Base-by-base conservation (phyloP, 2,329 filamentous ascomycete species). In the Beauveria pseudobassiana region DNA sequence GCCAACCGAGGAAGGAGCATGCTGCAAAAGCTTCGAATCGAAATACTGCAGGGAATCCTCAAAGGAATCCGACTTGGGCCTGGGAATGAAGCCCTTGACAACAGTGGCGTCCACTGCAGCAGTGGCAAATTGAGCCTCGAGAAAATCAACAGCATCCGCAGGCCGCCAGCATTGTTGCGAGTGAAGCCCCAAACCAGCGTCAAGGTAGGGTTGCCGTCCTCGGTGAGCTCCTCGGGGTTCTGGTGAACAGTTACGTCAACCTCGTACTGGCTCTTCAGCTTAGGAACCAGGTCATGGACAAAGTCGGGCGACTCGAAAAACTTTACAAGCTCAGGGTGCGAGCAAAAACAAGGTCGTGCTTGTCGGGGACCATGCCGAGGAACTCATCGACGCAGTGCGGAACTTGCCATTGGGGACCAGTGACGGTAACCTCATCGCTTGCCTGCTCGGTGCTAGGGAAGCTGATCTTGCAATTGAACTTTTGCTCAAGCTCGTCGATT, bases 401-500 rank as follows among this genome's bases (percentile, higher is more conserved):
- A 42, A 99, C 93, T 81, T 98, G 95, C 84, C 96, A 99, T 78
- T 98, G 93, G 55, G 95, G 95, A 5, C 95, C 95, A 64, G 92
- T 96, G 63, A 99, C 92, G 20, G 89, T 96, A 59, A 99, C 92
- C 71, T 96, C 89, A 71, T 99, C 95, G 73, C 93, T 98, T 24
- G 95, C 95, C 76, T 96, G 90, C 74, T 99, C 95, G 10, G 95
- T 98, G 77, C 93, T 96, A 8, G 95, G 95, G 73, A 99, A 99
- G 68, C 92, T 90, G 71, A 99, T 96, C 80, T 98, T 98, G 87
- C 95, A 99, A 75, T 98, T 98, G 89, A 93, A 98, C 77, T 96
- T 97, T 82, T 96, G 96, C 79, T 99, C 95, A 57, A 99, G 82
- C 68, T 95, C 91, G 67, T 98, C 93, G 62, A 99, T 91, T 71